Evolutionary conservation across 805 yeast genomes (phyloP), one percentile per base, ranked within the genome.

Genomic region (Zygoascus flipseniorum): DNA sequence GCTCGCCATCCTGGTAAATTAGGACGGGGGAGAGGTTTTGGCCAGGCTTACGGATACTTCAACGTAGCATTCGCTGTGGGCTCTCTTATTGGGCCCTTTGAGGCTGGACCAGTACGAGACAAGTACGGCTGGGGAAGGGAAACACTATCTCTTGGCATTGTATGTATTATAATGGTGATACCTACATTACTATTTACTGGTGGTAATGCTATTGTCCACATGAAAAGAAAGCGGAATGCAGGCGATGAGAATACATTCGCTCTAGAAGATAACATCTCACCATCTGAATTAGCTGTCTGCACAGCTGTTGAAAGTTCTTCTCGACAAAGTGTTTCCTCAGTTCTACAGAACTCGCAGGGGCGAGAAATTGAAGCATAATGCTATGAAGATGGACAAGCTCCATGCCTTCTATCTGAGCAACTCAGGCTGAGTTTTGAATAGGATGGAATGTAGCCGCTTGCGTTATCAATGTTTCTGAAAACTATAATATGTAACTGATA

Each of bases 41-140:
- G 68, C 11, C 68, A 67, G 49, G 70, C 66, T 1, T 68, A 65
- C 49, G 70, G 66, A 1, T 45, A 65, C 18, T 66, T 66, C 56
- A 68, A 68, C 44, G 59, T 67, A 4, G 66, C 66, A 14, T 68
- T 56, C 50, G 60, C 71, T 5, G 50, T 67, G 11, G 71, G 71
- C 2, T 45, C 60, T 5, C 56, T 68, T n/a, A 52, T 68, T 50
- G 71, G 71, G 1, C 71, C 71, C 10, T 61, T 66, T 9, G 60
- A 62, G 37, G 60, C 67, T 8, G 71, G 69, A 1, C 60, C 60
- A 8, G 56, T 61, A 9, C 52, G 52, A 18, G 53, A 50, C 8
- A 31, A 41, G 8, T 42, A 51, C 26, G 70, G 70, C 19, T 67
- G 67, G 64, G 52, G 54, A 14, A 48, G 54, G 14, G 54, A 56